phyloP scores from a whole-genome alignment of 2,329 filamentous ascomycete genomes.

The Diplodia intermedia region DNA sequence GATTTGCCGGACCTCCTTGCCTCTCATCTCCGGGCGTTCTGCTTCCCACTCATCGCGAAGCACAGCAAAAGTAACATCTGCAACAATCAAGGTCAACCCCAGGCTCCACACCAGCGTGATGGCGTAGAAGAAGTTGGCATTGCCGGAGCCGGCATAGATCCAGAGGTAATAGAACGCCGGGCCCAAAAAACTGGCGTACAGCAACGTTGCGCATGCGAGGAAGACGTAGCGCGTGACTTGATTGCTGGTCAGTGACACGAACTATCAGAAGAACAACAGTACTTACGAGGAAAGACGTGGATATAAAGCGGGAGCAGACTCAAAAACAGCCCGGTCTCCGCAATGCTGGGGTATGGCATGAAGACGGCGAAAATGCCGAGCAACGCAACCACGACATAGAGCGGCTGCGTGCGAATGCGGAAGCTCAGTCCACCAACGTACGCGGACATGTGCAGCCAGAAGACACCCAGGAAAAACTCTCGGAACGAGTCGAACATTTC shows the following conservation, averaged over 20 bases:
- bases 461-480: conserved; percentile 95
- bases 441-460: conserved; percentile 92
- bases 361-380: conserved; percentile 92
- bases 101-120: conserved; percentile 99
- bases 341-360: conserved; percentile 94
- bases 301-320: conserved; percentile 82
- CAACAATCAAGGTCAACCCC: conserved; percentile 83
- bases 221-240: conserved; percentile 92
- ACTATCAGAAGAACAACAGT: not conserved
- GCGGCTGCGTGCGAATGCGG: conserved; percentile 81
- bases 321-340: conserved; percentile 86
- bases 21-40: conserved; percentile 86
- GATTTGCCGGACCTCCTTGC: conserved; percentile 86
- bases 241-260: conserved; percentile 26
- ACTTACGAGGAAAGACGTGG: conserved; percentile 84
- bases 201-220: conserved; percentile 77
- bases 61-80: conserved; percentile 86
- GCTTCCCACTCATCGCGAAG: conserved; percentile 93
- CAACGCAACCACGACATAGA: conserved; percentile 84
- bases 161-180: conserved; percentile 96
- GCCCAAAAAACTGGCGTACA: conserved; percentile 88
- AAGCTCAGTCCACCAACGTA: conserved; percentile 89
- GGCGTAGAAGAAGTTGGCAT: conserved; percentile 99
- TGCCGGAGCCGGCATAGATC: conserved; percentile 97
- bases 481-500: conserved; percentile 99